Evolutionary conservation across 2,329 filamentous ascomycete genomes (phyloP).

Genomic region (Sporothrix pseudoabietina): DNA sequence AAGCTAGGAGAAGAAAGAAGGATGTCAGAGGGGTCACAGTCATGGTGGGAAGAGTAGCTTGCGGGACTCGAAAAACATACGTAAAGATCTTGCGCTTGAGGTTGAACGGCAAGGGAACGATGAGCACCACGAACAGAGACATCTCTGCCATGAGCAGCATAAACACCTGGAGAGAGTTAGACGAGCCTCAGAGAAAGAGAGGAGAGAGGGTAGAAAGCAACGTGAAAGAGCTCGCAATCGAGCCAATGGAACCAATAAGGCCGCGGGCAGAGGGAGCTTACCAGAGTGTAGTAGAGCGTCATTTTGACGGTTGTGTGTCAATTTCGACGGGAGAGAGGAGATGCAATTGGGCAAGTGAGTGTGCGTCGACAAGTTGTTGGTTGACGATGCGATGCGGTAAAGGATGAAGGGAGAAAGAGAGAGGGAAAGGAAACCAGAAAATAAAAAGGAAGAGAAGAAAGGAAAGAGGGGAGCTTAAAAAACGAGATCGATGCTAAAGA

Average conservation of each 20-base stretch:
- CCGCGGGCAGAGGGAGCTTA: slow-evolving; percentile 36
- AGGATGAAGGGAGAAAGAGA: slow-evolving; percentile 6
- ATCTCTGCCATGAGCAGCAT: slow-evolving; percentile 81
- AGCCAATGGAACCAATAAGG: not conserved
- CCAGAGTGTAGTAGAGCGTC: slow-evolving; percentile 62
- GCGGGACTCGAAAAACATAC: slow-evolving; percentile 42
- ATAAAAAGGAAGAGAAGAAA: not conserved
- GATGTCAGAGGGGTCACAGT: not conserved
- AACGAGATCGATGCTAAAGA: slow-evolving; percentile 2
- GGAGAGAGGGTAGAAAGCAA: not conserved
- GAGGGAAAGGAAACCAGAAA: not conserved
- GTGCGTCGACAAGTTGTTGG: not conserved
- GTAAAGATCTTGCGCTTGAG: slow-evolving; percentile 82
- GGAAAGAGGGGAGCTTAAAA: slow-evolving; percentile 14
- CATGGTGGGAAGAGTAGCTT: not conserved
- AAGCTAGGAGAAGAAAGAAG: slow-evolving; percentile 58
- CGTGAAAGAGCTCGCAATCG: not conserved
- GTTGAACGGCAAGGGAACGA: slow-evolving; percentile 86
- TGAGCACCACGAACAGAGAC: slow-evolving; percentile 74
- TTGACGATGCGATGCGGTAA: slow-evolving; percentile 1
- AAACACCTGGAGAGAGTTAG: slow-evolving; percentile 65
- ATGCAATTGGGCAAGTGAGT: not conserved
- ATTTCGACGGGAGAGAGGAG: not conserved
- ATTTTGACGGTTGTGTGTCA: slow-evolving; percentile 45
- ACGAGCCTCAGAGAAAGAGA: not conserved